These are phyloP conservation scores for Blastomyces parvus DNA, from an alignment of 2,329 filamentous ascomycete species.

Conservation along the genomic window DNA sequence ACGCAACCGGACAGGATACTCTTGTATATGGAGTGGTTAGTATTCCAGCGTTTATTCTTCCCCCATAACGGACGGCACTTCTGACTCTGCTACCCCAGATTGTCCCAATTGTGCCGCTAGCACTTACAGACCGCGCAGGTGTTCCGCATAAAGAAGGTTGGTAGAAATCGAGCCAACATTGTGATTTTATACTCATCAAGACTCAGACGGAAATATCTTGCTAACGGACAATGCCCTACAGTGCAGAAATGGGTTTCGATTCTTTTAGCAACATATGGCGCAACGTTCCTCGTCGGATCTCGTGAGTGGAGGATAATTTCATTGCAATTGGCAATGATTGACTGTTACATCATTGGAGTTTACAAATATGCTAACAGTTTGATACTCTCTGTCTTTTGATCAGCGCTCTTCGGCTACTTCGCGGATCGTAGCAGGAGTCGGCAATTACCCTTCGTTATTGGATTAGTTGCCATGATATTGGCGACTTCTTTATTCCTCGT, in stretches of 20 bases:
- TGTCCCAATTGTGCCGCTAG: constrained; percentile 6
- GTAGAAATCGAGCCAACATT: neutral
- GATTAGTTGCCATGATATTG: constrained; percentile 43
- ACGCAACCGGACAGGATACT: constrained; percentile 1
- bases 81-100: neutral
- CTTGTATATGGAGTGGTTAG: constrained; percentile 7
- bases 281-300: constrained; percentile 10
- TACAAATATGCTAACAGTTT: constrained; percentile 2
- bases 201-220: neutral
- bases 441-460: constrained; percentile 48
- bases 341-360: neutral
- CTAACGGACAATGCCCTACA: neutral
- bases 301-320: constrained; percentile 8
- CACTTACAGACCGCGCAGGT: constrained; percentile 1
- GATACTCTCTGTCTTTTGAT: neutral
- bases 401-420: constrained; percentile 30
- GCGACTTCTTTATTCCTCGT: constrained; percentile 48
- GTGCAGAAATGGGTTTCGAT: constrained; percentile 14
- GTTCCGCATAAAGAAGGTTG: constrained; percentile 1
- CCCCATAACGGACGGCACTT: neutral
- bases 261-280: constrained; percentile 12
- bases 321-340: neutral
- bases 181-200: too few species aligned
- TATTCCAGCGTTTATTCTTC: neutral
- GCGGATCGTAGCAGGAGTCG: constrained; percentile 46